Conservation (phyloP, 192 early-diverging fungal genomes). For the Helicostylum pulchrum region DNA sequence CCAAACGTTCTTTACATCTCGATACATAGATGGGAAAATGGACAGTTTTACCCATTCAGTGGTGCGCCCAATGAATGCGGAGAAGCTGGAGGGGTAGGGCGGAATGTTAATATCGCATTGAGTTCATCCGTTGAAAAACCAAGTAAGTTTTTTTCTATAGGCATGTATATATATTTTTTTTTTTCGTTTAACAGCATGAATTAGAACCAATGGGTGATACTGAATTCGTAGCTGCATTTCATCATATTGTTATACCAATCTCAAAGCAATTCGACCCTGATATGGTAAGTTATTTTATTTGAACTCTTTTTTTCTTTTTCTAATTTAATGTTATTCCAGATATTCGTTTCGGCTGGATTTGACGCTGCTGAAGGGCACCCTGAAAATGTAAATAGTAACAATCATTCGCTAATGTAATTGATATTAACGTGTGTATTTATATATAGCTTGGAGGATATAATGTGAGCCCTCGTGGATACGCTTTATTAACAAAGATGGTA, state of each 20-base stretch:
- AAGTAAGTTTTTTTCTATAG: conserved; percentile 36
- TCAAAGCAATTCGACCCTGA: conserved; percentile 71
- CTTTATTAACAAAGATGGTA: conserved; percentile 63
- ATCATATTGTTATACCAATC: conserved; percentile 64
- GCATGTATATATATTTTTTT: background rate
- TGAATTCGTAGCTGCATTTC: conserved; percentile 71
- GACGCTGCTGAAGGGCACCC: conserved; percentile 71
- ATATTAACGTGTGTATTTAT: background rate
- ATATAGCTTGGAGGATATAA: conserved; percentile 62
- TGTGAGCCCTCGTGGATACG: conserved; percentile 64
- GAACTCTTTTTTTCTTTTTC: background rate
- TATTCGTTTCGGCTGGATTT: conserved; percentile 70
- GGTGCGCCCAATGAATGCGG: conserved; percentile 59
- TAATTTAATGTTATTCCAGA: conserved; percentile 15
- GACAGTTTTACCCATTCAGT: conserved; percentile 65
- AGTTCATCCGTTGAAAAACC: conserved; percentile 34
- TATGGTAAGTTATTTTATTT: conserved; percentile 41
- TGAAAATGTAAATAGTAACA: conserved; percentile 40
- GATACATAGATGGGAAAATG: conserved; percentile 73
- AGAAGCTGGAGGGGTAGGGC: conserved; percentile 48
- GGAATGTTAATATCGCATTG: conserved; percentile 50
- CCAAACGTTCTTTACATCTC: conserved; percentile 71
- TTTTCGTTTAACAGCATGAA: conserved; percentile 5
- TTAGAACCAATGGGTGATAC: conserved; percentile 62
- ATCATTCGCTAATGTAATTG: background rate